phyloP scores from a whole-genome alignment of 495 filamentous ascomycete species.

The Podospora appendiculata region DNA sequence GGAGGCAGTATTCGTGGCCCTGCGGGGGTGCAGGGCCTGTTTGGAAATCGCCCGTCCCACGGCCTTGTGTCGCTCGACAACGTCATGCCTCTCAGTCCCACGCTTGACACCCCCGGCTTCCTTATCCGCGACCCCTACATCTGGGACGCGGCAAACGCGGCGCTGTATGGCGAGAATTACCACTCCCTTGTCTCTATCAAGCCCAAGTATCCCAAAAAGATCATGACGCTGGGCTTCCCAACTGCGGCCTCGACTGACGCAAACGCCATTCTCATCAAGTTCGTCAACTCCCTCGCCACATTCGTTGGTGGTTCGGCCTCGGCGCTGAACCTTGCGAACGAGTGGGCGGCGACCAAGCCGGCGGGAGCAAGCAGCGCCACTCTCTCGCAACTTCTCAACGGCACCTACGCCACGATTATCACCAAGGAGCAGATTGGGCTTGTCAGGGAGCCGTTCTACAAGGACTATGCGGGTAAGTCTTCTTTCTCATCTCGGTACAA shows the following conservation, averaged over 20 bases:
- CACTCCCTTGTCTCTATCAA: constrained; percentile 22
- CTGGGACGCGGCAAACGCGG: constrained; percentile 39
- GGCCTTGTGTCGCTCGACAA: constrained; percentile 27
- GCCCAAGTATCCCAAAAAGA: constrained; percentile 34
- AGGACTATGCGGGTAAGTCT: constrained; percentile 35
- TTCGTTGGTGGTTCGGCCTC: constrained; percentile 30
- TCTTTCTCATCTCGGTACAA: neutral
- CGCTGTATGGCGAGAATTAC: constrained; percentile 37
- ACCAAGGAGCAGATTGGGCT: constrained; percentile 43
- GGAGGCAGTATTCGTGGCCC: constrained; percentile 34
- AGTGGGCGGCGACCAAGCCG: constrained; percentile 35
- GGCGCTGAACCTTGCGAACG: constrained; percentile 24
- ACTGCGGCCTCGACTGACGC: constrained; percentile 19
- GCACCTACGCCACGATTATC: constrained; percentile 42
- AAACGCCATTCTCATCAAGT: constrained; percentile 28
- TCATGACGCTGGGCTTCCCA: constrained; percentile 32
- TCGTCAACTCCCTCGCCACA: constrained; percentile 28
- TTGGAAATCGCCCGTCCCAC: constrained; percentile 29
- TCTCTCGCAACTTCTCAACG: constrained; percentile 26
- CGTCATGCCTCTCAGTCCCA: constrained; percentile 37
- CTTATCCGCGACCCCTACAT: constrained; percentile 37
- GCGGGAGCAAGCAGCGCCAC: constrained; percentile 10
- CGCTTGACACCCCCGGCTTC: constrained; percentile 42
- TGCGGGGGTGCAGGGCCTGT: constrained; percentile 24
- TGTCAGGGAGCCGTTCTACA: constrained; percentile 43